A percentile compares a stretch with the other conserved stretches of the same genome.
Conservation (phyloP, 2,329 filamentous ascomycete species). For the Trichoderma sp. region DNA sequence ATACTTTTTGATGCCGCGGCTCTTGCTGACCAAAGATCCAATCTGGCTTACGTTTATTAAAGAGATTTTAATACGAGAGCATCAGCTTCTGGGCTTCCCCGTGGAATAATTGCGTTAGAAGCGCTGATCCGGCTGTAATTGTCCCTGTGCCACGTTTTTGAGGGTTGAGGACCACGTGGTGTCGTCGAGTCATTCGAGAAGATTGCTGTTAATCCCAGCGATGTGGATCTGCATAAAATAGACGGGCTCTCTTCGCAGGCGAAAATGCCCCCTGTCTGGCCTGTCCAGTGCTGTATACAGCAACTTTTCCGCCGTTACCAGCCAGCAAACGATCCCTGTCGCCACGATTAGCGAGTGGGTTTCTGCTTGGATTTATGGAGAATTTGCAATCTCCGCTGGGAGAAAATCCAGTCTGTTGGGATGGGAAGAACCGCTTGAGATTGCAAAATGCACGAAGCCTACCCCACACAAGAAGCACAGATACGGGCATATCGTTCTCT, state of each 20-base stretch:
- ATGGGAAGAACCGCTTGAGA: background rate
- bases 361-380: background rate
- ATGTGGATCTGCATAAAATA: conserved; percentile 1
- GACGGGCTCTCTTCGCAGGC: background rate
- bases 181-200: background rate
- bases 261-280: background rate
- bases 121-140: background rate
- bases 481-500: background rate
- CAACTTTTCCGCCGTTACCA: background rate
- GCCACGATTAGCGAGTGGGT: background rate
- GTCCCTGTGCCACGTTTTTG: background rate
- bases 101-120: background rate
- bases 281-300: background rate
- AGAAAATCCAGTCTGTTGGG: conserved; percentile 1
- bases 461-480: conserved; percentile 3
- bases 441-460: background rate
- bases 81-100: background rate
- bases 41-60: background rate
- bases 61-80: background rate
- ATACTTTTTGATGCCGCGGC: background rate
- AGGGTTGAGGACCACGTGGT: background rate
- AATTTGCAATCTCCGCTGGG: background rate
- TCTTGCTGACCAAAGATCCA: background rate
- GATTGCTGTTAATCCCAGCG: background rate
- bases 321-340: conserved; percentile 2